Evolutionary conservation across 306 rosid genomes (phyloP).

Genomic region (Vigna reflexopilosa): DNA sequence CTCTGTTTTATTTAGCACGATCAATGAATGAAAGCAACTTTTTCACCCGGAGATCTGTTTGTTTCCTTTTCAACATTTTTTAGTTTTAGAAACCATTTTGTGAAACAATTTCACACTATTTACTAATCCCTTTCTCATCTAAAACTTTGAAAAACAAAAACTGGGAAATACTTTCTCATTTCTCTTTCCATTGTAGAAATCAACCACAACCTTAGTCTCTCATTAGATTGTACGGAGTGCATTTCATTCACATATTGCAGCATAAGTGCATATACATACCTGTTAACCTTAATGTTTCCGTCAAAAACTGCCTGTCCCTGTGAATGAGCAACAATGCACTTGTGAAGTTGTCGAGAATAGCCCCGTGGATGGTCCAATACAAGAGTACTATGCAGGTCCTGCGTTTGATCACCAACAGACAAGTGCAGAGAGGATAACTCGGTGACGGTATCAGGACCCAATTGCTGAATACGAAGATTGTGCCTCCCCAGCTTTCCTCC

Average conservation of each 20-base stretch:
- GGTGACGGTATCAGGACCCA: constrained; percentile 84
- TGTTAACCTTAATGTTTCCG: constrained; percentile 90
- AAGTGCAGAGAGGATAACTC: constrained; percentile 84
- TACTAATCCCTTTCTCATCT: background rate
- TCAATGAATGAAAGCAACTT: background rate
- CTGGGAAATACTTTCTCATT: background rate
- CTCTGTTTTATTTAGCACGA: background rate
- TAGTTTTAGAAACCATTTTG: background rate
- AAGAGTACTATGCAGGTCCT: constrained; percentile 87
- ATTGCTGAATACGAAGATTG: constrained; percentile 84
- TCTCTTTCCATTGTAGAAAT: background rate
- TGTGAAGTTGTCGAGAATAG: constrained; percentile 90
- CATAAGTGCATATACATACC: constrained; percentile 39
- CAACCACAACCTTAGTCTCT: too few species aligned
- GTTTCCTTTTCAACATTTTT: too few species aligned
- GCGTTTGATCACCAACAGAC: constrained; percentile 80
- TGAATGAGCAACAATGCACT: constrained; percentile 90
- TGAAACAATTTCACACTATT: background rate
- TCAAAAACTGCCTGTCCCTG: constrained; percentile 92
- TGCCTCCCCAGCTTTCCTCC: constrained; percentile 93
- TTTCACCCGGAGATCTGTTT: too few species aligned
- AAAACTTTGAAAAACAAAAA: too few species aligned
- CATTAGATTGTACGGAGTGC: too few species aligned
- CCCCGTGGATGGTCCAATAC: constrained; percentile 93
- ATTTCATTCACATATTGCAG: too few species aligned